Evolutionary conservation across 192 early-diverging fungal genomes (phyloP), one percentile per base, ranked within the genome.

Genomic region (Obelidium mucronatum): DNA sequence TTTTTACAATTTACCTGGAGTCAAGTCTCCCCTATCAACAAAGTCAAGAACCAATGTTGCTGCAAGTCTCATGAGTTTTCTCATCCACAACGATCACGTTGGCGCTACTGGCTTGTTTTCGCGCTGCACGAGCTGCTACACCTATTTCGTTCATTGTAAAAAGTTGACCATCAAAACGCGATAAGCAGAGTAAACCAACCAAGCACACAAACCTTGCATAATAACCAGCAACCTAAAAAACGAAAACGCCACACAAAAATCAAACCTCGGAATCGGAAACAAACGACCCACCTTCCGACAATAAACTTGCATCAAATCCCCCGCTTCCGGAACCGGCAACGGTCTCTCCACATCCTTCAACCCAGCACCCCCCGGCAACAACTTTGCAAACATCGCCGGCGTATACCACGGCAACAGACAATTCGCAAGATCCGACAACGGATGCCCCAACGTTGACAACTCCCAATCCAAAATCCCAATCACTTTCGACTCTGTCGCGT

Each of bases 401-500:
- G 75, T 75, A 72, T 91, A 90, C 65, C 89, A 94, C 24, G 86
- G 90, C 80, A 93, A 87, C 55, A 97, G 80, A 65, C 95, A 67
- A 79, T 95, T 97, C 53, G 95, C 93, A 30, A 98, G 82, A 76
- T 98, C 97, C 0, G 94, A 90, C 42, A 93, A 89, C 39, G 96
- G 97, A 73, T 98, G 94, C 3, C 95, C 95, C 53, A 97, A 87
- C 4, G 97, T 97, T 19, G 93, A 94, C 55, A 87, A 42, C 62
- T 89, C 87, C 94, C 97, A 97, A 79, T 97, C 97, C 26, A 98
- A 88, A 40, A 97, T 84, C 15, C 94, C 94, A 84, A 97, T 93
- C 3, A 97, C 90, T 2, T 78, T 70, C 6, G 51, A 13, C 26
- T 91, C 82, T 60, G 91, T 83, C 1, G 84, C 87, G 52, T 92